Base-by-base conservation (phyloP, 306 rosid genomes). In the Lotus japonicus region DNA sequence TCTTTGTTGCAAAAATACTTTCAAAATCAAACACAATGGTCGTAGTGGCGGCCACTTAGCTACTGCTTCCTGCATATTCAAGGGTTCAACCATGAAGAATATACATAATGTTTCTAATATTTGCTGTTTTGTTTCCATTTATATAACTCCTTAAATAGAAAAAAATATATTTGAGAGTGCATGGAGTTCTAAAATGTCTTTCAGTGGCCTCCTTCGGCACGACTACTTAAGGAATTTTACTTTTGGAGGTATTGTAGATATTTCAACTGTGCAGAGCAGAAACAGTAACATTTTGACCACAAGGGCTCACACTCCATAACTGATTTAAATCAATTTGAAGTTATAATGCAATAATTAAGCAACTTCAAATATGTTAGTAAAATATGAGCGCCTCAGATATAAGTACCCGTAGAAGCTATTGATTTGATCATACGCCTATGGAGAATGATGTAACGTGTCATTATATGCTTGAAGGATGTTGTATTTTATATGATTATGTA, bases 1-100 rank as follows among this genome's bases (percentile, higher is more conserved):
- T 82, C 98, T 88, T 79, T 94, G 99, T 69, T 88, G 99, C 65
- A 90, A 82, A 87, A 88, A 88, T 58, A 90, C 90, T 84, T 94
- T 94, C 67, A 94, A 84, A 74, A 90, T 94, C 85, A 94, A 82
- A 81, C 90, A 90, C 79, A 94, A 70, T 0, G 97, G 97, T 70
- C 96, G 90, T 46, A 94, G 66, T 6, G 81, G 85, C 4, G 99
- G 99, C 88, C 92, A 88, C 73, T 72, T 85, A 18, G 83, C 75
- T 48, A 90, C 85, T 16, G 84, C 90, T 66, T 75, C 86, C 99
- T 94, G 87, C 77, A 90, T 76, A 60, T n/a, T 19, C 44, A 75
- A 50, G 33, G 58, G 52, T 14, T 15, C 23, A 62, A 35, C 79
- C 75, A 46, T 39, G 65, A 77, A 51, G 11, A 57, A 68, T 63